These are phyloP conservation scores for Botrytis paeoniae DNA, from an alignment of 2,329 filamentous ascomycete genomes.

Conservation along the genomic window DNA sequence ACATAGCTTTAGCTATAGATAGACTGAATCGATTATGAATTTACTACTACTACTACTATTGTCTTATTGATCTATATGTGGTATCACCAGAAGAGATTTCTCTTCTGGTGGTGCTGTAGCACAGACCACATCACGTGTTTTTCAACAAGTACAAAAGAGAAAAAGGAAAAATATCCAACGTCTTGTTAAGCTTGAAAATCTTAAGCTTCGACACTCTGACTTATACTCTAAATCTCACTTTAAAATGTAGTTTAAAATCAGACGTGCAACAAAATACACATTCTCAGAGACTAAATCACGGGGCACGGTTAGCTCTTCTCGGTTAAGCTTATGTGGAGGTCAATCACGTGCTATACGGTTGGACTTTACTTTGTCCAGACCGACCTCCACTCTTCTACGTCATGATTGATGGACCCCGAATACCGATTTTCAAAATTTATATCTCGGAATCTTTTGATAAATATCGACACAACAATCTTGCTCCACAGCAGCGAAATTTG, in stretches of 20 bases:
- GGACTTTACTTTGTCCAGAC: neutral
- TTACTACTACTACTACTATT: no score
- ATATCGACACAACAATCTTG: neutral
- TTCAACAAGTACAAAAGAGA: accelerated
- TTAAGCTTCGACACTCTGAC: neutral
- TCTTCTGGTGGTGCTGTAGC: no score
- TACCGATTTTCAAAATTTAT: neutral
- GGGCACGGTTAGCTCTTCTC: neutral
- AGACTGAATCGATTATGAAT: no score
- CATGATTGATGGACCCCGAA: neutral
- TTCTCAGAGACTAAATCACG: neutral
- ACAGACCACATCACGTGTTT: no score
- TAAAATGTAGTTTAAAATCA: neutral
- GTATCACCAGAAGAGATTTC: no score
- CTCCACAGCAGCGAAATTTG: neutral
- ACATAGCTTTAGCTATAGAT: no score
- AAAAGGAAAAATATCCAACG: accelerated
- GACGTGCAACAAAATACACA: neutral
- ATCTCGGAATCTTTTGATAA: neutral
- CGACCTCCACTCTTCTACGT: neutral
- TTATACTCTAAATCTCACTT: neutral
- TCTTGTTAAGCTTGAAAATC: accelerated
- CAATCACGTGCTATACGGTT: neutral
- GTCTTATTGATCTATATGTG: no score
- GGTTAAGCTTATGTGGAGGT: neutral